These are phyloP conservation scores for Eudorina sp. DNA, from an alignment of 139 green algal species.

Conservation along the genomic window DNA sequence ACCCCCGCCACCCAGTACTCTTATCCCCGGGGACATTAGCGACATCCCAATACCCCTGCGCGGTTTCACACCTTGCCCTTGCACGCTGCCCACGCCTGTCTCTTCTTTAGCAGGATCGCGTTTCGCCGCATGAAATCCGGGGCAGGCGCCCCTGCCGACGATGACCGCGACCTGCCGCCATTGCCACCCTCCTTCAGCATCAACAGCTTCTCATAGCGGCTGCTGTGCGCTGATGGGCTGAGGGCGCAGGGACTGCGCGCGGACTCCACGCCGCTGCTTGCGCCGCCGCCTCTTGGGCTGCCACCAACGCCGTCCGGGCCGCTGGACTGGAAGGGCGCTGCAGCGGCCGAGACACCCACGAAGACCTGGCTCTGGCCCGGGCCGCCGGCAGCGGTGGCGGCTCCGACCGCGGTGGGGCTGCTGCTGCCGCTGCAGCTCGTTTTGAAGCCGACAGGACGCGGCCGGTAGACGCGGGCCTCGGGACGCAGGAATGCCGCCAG, in stretches of 20 bases:
- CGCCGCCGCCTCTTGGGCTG: background rate
- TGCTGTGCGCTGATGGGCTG: background rate
- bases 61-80: background rate
- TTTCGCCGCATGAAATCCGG: slow-evolving; percentile 31
- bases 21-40: background rate
- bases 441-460: background rate
- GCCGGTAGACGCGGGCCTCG: too few relatives aligned
- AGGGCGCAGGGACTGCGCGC: background rate
- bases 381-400: background rate
- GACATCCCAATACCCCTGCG: background rate
- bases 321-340: slow-evolving; percentile 7
- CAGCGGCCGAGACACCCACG: background rate
- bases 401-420: background rate
- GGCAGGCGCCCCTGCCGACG: background rate
- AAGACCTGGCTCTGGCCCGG: background rate
- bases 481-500: background rate
- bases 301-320: background rate
- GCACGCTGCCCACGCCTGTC: slow-evolving; percentile 13
- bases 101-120: slow-evolving; percentile 2
- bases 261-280: background rate
- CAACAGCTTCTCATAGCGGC: slow-evolving; percentile 29
- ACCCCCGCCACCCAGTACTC: too few relatives aligned
- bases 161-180: background rate
- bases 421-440: background rate
- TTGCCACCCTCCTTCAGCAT: background rate